Percentiles rank a stretch among this genome's conserved stretches.
Evolutionary conservation across 805 yeast genomes (phyloP).

Genomic region (Zygosaccharomyces bailii): DNA sequence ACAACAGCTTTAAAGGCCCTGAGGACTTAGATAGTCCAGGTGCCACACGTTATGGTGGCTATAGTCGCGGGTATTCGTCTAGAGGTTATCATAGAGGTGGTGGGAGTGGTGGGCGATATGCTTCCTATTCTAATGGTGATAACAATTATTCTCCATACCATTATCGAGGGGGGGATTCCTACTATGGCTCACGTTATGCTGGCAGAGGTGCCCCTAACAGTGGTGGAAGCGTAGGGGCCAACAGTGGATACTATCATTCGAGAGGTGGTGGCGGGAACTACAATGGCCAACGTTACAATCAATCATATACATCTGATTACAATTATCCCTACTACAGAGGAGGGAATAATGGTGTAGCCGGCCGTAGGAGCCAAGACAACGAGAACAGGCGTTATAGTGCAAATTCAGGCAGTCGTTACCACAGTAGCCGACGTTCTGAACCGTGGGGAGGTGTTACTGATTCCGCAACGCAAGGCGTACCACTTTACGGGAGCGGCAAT

Average conservation of each 20-base stretch:
- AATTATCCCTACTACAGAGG: conserved; percentile 7
- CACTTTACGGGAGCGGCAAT: conserved; percentile 12
- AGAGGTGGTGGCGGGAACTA: conserved; percentile 8
- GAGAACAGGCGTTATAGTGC: conserved; percentile 9
- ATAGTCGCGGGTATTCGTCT: conserved; percentile 10
- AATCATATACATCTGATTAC: conserved; percentile 7
- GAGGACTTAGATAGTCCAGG: conserved; percentile 6
- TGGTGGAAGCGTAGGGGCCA: background rate
- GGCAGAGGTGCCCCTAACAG: conserved; percentile 8
- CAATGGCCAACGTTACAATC: conserved; percentile 7
- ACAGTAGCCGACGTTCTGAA: conserved; percentile 3
- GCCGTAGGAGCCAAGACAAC: conserved; percentile 8
- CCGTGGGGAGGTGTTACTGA: conserved; percentile 5
- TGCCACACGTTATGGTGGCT: conserved; percentile 10
- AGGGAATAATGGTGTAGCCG: conserved; percentile 2
- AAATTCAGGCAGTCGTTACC: conserved; percentile 7
- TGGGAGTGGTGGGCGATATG: conserved; percentile 8
- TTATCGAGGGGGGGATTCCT: conserved; percentile 15
- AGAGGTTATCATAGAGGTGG: conserved; percentile 13
- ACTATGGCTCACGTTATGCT: conserved; percentile 8
- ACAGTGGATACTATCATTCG: conserved; percentile 8
- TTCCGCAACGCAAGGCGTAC: conserved; percentile 4
- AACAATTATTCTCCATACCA: conserved; percentile 6
- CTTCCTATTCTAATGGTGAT: background rate
- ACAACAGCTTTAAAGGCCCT: conserved; percentile 3